Conservation (phyloP, 495 filamentous ascomycete species). For the Podospora anserina region DNA sequence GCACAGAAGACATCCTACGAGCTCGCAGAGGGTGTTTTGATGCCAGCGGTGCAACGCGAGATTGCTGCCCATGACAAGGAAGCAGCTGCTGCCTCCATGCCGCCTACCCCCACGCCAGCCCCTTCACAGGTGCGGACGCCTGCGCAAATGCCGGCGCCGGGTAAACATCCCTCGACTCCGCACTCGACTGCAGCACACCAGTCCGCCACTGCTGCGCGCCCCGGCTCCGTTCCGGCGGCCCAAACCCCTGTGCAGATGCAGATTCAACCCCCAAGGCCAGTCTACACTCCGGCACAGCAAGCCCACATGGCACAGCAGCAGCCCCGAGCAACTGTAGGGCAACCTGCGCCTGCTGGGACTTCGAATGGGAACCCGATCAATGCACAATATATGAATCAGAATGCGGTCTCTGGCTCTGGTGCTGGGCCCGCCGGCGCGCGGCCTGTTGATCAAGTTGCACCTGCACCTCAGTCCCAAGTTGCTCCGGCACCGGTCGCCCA, state of each 20-base stretch:
- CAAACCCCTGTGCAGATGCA: neutral
- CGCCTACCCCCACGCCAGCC: neutral
- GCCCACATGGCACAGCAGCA: neutral
- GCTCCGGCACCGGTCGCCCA: neutral
- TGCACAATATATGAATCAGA: neutral
- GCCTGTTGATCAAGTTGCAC: neutral
- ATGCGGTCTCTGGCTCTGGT: neutral
- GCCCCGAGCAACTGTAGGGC: neutral
- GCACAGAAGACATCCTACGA: constrained; percentile 25
- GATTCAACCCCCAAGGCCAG: neutral
- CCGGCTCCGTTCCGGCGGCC: neutral
- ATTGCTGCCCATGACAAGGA: constrained; percentile 23
- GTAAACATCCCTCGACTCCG: neutral
- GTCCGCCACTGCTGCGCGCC: neutral
- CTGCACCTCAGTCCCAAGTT: neutral
- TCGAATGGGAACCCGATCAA: neutral
- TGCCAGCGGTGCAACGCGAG: neutral
- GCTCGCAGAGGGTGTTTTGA: constrained; percentile 32
- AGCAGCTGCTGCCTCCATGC: constrained; percentile 11
- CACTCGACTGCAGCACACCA: neutral
- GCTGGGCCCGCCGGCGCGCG: neutral
- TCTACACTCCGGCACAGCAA: neutral
- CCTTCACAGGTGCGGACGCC: constrained; percentile 4
- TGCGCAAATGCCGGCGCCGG: neutral
- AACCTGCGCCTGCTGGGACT: neutral